These are phyloP conservation scores for Groenewaldozyma salmanticensis DNA, from an alignment of 805 yeast species.

Conservation along the genomic window DNA sequence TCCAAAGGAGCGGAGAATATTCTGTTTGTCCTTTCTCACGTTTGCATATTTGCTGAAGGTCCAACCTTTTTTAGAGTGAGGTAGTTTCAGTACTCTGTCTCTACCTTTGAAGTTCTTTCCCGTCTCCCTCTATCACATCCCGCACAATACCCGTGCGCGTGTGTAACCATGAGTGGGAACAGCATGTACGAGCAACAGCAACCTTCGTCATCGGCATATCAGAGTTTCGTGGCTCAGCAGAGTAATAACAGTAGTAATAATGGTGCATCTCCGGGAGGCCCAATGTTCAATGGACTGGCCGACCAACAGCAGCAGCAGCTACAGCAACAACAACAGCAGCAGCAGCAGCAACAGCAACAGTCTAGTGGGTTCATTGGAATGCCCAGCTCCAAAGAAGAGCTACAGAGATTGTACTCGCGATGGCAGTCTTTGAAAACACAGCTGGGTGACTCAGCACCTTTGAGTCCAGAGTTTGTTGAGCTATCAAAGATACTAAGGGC, in stretches of 20 bases:
- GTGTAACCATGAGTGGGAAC: too few relatives aligned
- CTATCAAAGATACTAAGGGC: constrained; percentile 42
- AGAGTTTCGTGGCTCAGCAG: background rate
- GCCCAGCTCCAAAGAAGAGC: constrained; percentile 21
- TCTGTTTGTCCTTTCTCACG: too few relatives aligned
- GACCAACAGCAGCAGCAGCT: background rate
- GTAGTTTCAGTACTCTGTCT: too few relatives aligned
- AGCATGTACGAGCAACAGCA: too few relatives aligned
- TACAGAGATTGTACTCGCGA: constrained; percentile 28
- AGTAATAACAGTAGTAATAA: background rate
- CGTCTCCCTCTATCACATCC: too few relatives aligned
- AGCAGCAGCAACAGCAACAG: background rate
- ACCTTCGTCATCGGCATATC: background rate
- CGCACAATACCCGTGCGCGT: too few relatives aligned
- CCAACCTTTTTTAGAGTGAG: too few relatives aligned
- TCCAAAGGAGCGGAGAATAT: too few relatives aligned
- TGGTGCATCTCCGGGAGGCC: background rate
- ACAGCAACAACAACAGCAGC: background rate
- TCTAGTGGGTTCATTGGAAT: background rate
- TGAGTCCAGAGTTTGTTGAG: constrained; percentile 50
- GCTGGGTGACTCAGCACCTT: constrained; percentile 39
- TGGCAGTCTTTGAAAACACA: constrained; percentile 49
- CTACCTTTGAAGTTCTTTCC: too few relatives aligned
- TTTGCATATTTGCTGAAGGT: too few relatives aligned
- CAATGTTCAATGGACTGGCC: background rate